Conservation (phyloP, 768 basidiomycete species). For the Phylloporus sp. region DNA sequence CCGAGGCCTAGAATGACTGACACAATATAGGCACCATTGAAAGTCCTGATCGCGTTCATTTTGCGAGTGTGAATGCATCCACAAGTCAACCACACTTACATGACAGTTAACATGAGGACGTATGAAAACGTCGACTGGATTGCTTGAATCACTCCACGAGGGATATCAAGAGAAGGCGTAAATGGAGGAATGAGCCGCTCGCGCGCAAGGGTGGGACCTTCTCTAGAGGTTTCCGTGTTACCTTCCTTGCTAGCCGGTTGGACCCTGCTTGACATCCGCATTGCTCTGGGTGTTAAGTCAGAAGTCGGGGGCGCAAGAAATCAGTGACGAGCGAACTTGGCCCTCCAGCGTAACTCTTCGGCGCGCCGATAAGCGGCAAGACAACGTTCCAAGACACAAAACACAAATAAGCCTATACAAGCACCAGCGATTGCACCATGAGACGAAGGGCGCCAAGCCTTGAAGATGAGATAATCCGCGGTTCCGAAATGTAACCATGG, state of each 20-base stretch:
- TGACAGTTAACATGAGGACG: conserved; percentile 73
- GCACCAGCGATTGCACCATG: conserved; percentile 69
- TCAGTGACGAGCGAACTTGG: conserved; percentile 38
- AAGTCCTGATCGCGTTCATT: conserved; percentile 55
- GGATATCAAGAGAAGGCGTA: conserved; percentile 58
- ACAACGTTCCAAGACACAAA: conserved; percentile 69
- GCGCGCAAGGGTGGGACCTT: conserved; percentile 6
- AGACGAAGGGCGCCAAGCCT: conserved; percentile 62
- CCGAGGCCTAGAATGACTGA: conserved; percentile 66
- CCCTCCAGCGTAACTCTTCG: conserved; percentile 54
- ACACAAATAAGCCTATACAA: conserved; percentile 61
- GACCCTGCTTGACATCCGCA: neutral
- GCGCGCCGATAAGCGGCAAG: conserved; percentile 51
- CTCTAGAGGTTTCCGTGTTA: neutral
- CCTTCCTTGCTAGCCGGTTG: conserved; percentile 1
- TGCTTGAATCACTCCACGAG: conserved; percentile 61
- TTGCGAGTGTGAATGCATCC: neutral
- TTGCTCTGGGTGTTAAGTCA: conserved; percentile 11
- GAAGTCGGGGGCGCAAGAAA: neutral
- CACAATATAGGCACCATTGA: conserved; percentile 73
- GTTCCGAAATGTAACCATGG: conserved; percentile 67
- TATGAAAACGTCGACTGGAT: conserved; percentile 62
- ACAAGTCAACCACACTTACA: conserved; percentile 42
- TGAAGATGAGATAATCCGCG: conserved; percentile 63
- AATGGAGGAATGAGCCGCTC: conserved; percentile 51